Evolutionary conservation across 257 asterid species (phyloP).

Genomic region (Anisodus acutangulus): DNA sequence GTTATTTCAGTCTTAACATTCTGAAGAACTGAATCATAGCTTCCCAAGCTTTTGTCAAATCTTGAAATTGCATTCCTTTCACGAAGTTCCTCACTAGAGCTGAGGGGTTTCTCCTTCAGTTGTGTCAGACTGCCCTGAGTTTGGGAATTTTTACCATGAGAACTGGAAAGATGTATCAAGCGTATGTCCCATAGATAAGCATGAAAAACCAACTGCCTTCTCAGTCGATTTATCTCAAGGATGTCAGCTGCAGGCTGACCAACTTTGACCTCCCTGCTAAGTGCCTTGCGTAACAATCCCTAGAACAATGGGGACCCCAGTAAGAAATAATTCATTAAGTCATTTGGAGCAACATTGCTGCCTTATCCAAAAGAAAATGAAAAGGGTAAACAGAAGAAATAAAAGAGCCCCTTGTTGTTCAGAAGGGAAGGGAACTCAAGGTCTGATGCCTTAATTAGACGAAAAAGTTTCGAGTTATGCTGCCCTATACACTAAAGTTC

Average conservation of each 20-base stretch:
- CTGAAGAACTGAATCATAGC: constrained; percentile 64
- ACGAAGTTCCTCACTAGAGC: constrained; percentile 45
- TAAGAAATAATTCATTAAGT: constrained; percentile 29
- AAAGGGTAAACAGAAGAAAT: constrained; percentile 7
- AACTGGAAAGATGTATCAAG: constrained; percentile 63
- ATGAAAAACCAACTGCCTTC: constrained; percentile 75
- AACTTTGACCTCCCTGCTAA: constrained; percentile 32
- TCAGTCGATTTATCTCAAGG: constrained; percentile 78
- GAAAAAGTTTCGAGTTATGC: constrained; percentile 8
- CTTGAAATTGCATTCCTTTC: constrained; percentile 51
- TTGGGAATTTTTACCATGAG: constrained; percentile 39
- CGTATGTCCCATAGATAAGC: constrained; percentile 90
- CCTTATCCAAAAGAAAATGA: constrained; percentile 18
- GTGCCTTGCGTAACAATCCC: constrained; percentile 40
- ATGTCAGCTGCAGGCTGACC: constrained; percentile 48
- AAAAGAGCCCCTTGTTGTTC: neutral
- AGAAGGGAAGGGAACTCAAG: constrained; percentile 15
- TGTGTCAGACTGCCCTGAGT: constrained; percentile 31
- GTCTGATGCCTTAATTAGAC: constrained; percentile 18
- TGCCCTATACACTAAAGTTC: constrained; percentile 1
- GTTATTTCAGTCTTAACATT: constrained; percentile 50
- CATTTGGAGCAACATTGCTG: constrained; percentile 6
- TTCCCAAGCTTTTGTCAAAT: constrained; percentile 60
- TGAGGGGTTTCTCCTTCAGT: constrained; percentile 47
- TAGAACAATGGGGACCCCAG: constrained; percentile 23